Evolutionary conservation across 225 moss, liverwort and hornwort genomes (phyloP), one percentile per base, ranked within the genome.

Genomic region (Bryoerythrophyllum caledonicum): DNA sequence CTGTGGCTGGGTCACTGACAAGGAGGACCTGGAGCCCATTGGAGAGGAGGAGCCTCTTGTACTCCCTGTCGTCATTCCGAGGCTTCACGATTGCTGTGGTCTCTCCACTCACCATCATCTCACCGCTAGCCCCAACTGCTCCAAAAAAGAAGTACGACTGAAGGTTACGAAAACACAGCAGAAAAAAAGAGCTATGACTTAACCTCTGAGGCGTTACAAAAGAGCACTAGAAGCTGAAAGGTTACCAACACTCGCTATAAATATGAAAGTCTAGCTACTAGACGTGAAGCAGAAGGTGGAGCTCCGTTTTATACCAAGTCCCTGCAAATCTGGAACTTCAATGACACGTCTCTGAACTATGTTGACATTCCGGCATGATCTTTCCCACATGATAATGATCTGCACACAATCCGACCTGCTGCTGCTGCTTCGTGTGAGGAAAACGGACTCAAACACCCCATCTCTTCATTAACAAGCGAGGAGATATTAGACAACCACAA

Each of bases 1-100:
- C 96, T n/a, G 94, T 94, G 20, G 89, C 86, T 20, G 88, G 60
- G 78, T 96, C 96, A 82, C 91, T 96, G 76, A 96, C 76, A 43
- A 96, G 90, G 32, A 96, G 87, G 54, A 91, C 87, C 70, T 89
- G 82, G 68, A 96, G 78, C 2, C 61, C 87, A 63, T 94, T 96
- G 0, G 82, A 63, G 46, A 94, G 86, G 20, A 91, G 81, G 34
- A 94, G 69, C 51, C 88, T 76, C 41, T 86, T 88, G 74, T 94
- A 96, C 72, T 88, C 85, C 67, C 96, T 79, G 13, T 69, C 72
- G 73, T 96, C 96, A 74, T 81, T 90, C 46, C 84, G 83, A 41
- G 96, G 90, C 78, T 94, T 94, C 73, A 94, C 68, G 51, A 96
- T 91, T 38, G 34, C 23, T 27, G 71, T 8, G 63, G 73, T 64